Base-by-base conservation (phyloP, 2,329 filamentous ascomycete species). In the Hortaea sp. region DNA sequence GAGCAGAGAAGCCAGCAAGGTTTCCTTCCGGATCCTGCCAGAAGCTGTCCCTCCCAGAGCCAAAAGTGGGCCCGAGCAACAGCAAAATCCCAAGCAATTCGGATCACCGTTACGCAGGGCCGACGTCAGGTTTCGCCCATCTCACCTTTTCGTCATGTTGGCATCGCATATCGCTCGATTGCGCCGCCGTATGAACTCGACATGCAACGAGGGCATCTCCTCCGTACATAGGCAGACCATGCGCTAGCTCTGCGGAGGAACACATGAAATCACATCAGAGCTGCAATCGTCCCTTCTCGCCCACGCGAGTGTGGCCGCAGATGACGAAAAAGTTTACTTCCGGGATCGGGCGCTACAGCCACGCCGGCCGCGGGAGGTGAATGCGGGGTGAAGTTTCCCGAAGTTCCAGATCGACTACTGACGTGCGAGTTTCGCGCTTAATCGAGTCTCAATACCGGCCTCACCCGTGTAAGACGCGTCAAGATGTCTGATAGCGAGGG, bases 401-500 rank as follows among this genome's bases (percentile, higher is more conserved):
- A 20, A 20, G 20, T 20, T 20, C 20, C 20, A 20, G 20, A 20
- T 20, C 20, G 20, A 20, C 20, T 20, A 20, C 20, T 9, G 32
- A 9, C 32, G 32, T 35, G 32, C 32, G 32, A 35, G 9, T 35
- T 35, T 35, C 32, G 32, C 32, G 32, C 32, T 28, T 41, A 29
- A 27, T 11, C n/a, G 12, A 41, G 7, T 41, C 20, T 20, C 20
- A 20, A 20, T 20, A 20, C 20, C 20, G 20, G 20, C 20, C 20
- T 20, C 20, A 20, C 20, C 20, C 20, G 20, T 20, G 20, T 20
- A 20, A 12, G 9, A 35, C 32, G 37, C 37, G 37, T 20, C 10
- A 39, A 42, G 42, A 58, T 59, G 54, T 58, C 57, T 7, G 57
- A 58, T 45, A 57, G 55, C 20, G 54, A 53, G 34, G 42, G 47